Conservation (phyloP, 768 basidiomycete species). For the Trametes coccinea region DNA sequence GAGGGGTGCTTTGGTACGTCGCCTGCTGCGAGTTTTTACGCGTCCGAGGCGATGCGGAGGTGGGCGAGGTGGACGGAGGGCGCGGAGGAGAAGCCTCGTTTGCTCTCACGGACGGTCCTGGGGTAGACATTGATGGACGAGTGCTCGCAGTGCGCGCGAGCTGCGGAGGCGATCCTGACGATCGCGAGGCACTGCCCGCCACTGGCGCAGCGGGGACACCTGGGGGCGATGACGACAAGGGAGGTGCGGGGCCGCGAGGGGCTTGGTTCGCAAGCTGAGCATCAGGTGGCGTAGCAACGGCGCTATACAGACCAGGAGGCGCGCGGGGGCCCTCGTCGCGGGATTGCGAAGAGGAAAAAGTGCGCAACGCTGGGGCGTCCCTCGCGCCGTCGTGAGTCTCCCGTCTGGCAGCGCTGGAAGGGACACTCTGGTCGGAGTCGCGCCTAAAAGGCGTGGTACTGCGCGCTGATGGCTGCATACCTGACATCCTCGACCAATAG, state of each 20-base stretch:
- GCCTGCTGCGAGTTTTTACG: constrained; percentile 2
- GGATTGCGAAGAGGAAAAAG: background rate
- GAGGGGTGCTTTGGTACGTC: background rate
- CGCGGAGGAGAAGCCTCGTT: background rate
- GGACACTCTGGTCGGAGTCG: constrained; percentile 17
- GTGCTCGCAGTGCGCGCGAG: constrained; percentile 14
- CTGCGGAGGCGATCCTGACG: background rate
- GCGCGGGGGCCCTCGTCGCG: constrained; percentile 19
- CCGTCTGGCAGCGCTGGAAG: background rate
- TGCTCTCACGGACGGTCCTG: constrained; percentile 2
- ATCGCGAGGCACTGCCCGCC: background rate
- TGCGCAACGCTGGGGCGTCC: background rate
- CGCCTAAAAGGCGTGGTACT: constrained; percentile 12
- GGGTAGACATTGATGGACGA: background rate
- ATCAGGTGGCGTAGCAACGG: constrained; percentile 21
- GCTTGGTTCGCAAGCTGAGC: background rate
- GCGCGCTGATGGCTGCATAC: constrained; percentile 1
- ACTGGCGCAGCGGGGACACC: background rate
- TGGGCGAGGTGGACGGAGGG: background rate
- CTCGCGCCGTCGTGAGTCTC: constrained; percentile 2
- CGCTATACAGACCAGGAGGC: constrained; percentile 18
- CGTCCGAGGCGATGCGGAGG: background rate
- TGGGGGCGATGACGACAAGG: constrained; percentile 11
- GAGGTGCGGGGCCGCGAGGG: background rate
- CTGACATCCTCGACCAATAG: constrained; percentile 4